These are phyloP conservation scores for Lablab purpureus DNA, from an alignment of 306 rosid genomes.

Conservation along the genomic window DNA sequence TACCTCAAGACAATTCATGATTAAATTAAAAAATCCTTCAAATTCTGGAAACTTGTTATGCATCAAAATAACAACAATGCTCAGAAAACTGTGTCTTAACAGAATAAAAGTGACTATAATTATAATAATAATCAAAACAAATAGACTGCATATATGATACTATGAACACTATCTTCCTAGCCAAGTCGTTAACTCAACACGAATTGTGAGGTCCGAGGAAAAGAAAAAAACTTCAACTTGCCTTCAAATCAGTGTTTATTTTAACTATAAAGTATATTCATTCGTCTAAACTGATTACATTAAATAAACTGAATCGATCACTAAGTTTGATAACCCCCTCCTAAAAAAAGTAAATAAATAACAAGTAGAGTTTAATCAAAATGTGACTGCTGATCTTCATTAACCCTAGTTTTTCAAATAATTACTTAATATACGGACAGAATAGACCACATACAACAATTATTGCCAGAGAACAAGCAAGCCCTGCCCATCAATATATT, in stretches of 20 bases:
- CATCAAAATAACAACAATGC: neutral
- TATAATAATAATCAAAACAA: constrained; percentile 6
- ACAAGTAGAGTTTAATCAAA: neutral
- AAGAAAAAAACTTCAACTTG: neutral
- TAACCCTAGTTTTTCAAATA: constrained; percentile 15
- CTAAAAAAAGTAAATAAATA: neutral
- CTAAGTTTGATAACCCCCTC: neutral
- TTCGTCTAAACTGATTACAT: neutral
- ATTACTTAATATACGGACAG: constrained; percentile 1
- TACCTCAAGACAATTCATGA: neutral
- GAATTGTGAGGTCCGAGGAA: neutral
- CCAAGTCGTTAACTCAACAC: constrained; percentile 12
- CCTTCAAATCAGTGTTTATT: neutral
- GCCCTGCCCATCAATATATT: neutral
- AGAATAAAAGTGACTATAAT: neutral
- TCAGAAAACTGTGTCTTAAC: neutral
- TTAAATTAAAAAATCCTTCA: neutral
- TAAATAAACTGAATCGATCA: constrained; percentile 10
- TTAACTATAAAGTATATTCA: neutral
- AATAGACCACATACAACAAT: constrained; percentile 4
- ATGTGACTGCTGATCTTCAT: neutral
- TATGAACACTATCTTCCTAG: neutral
- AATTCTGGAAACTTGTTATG: neutral
- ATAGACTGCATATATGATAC: neutral
- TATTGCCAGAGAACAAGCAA: constrained; percentile 13